Base-by-base conservation (phyloP, 768 basidiomycete genomes). In the Russula ochroleuca region DNA sequence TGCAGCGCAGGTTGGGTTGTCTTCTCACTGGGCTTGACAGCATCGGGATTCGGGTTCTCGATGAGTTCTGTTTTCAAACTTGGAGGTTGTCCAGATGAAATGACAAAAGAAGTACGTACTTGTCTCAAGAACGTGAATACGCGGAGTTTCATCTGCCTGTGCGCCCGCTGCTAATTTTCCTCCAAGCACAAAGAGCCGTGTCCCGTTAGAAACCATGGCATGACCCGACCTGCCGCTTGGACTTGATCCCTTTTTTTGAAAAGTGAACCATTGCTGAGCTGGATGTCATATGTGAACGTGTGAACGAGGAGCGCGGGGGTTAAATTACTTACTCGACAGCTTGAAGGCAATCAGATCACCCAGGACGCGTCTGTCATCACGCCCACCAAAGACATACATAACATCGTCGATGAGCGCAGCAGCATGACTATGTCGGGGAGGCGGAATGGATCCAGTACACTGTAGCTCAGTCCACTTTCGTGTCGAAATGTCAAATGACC, bases 191-290 rank as follows among this genome's bases (percentile, higher is more conserved):
- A 92, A 91, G 5, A 99, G 91, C 66, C 87, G 84, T 55, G 86
- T 83, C 35, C 92, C 93, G 72, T 90, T 87, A 15, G 92, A 86
- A 8, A 95, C 93, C 94, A 99, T 96, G 19, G 96, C 92, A 75
- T 99, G 97, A 2, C 97, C 97, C 9, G 92, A 95, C 55, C 97
- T 83, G 2, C 93, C 92, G 45, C 81, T 86, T 0, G 97, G 97
- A 17, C 92, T 84, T 17, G 96, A 95, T 0, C 97, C 97, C 97
- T 98, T 98, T 72, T 98, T 97, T 75, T 98, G 94, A 80, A 99
- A 98, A 92, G 94, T 98, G 77, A 94, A 98, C 97, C 97, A 98
- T 69, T 96, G 82, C 71, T 93, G 92, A 75, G 94, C 96, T 98
- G 72, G 38, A 50, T 52, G 47, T 53, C 40, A 13, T 61, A 58